Conservation (phyloP, 2,329 filamentous ascomycete genomes). For the Fusarium sp. region DNA sequence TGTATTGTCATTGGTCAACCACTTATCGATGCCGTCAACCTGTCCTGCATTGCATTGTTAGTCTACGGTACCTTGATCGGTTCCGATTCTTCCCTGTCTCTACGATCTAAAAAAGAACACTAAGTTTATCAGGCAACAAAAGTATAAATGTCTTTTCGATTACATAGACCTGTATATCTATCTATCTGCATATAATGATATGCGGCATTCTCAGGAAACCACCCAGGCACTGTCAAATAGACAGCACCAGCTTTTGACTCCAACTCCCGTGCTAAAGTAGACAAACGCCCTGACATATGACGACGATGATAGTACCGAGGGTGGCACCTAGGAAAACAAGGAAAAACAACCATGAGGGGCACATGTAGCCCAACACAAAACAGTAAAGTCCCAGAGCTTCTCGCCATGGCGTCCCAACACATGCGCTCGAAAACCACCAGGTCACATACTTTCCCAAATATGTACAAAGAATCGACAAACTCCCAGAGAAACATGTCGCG, state of each 20-base stretch:
- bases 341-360: slow-evolving; percentile 27
- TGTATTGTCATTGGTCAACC: slow-evolving; percentile 9
- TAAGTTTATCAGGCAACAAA: background rate
- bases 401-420: slow-evolving; percentile 35
- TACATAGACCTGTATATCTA: slow-evolving; percentile 34
- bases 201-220: slow-evolving; percentile 27
- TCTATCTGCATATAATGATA: slow-evolving; percentile 30
- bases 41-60: slow-evolving; percentile 24
- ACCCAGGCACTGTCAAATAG: slow-evolving; percentile 21
- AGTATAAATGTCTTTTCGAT: slow-evolving; percentile 24
- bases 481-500: slow-evolving; percentile 17
- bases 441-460: slow-evolving; percentile 34
- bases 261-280: slow-evolving; percentile 44
- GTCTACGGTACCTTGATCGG: slow-evolving; percentile 6
- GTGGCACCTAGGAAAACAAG: slow-evolving; percentile 30
- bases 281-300: slow-evolving; percentile 42
- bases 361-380: slow-evolving; percentile 19
- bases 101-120: background rate
- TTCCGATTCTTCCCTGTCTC: background rate
- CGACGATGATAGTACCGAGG: slow-evolving; percentile 33
- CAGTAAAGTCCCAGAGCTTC: slow-evolving; percentile 19
- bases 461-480: slow-evolving; percentile 42
- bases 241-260: slow-evolving; percentile 28
- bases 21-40: slow-evolving; percentile 8
- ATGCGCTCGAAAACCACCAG: slow-evolving; percentile 24